A percentile compares a stretch with the other conserved stretches of the same genome.
phyloP scores from a whole-genome alignment of 2,329 filamentous ascomycete species.

The Xylaria sp. region DNA sequence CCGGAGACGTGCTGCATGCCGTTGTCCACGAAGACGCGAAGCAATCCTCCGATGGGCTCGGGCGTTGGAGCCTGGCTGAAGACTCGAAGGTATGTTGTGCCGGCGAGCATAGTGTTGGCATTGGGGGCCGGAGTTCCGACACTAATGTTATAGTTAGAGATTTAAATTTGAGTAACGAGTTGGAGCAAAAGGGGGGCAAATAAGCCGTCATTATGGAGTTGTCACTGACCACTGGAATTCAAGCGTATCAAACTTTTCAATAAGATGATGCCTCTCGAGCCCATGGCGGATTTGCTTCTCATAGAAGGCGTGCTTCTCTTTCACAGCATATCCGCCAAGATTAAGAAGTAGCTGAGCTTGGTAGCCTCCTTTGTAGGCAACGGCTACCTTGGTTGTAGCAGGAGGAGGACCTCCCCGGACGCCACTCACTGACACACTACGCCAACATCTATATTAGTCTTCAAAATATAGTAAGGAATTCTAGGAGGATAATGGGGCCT shows the following conservation, averaged over 20 bases:
- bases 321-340: constrained; percentile 53
- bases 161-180: neutral
- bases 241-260: constrained; percentile 53
- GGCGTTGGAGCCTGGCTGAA: neutral
- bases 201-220: neutral
- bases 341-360: constrained; percentile 53
- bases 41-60: neutral
- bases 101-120: neutral
- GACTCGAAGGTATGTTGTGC: neutral
- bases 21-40: neutral
- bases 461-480: too few species aligned
- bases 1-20: neutral
- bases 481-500: too few species aligned
- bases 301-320: constrained; percentile 55
- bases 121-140: neutral
- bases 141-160: neutral
- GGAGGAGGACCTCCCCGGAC: constrained; percentile 51
- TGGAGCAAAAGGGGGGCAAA: neutral
- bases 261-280: constrained; percentile 44
- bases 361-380: constrained; percentile 56
- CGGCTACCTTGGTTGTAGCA: constrained; percentile 57
- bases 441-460: too few species aligned
- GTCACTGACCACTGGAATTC: constrained; percentile 52
- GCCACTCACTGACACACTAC: too few species aligned
- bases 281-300: constrained; percentile 53